Percentiles rank a stretch among this genome's conserved stretches.
phyloP scores from a whole-genome alignment of 495 filamentous ascomycete genomes.

The Cenococcum geophilum region DNA sequence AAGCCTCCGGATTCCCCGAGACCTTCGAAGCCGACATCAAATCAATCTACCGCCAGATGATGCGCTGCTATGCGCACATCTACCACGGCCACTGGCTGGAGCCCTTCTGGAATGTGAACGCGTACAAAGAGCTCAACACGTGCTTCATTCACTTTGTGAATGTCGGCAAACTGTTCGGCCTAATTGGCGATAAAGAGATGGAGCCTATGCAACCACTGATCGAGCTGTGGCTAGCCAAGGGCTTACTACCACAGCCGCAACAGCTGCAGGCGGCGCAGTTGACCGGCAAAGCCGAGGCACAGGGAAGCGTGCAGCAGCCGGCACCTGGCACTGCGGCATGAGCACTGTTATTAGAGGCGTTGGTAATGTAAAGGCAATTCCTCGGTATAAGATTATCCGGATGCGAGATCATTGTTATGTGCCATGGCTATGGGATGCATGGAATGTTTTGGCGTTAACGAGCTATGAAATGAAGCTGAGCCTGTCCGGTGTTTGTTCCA shows the following conservation, averaged over 20 bases:
- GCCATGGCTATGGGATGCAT: not conserved
- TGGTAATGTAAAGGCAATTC: not conserved
- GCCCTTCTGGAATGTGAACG: conserved; percentile 83
- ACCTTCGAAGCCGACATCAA: conserved; percentile 79
- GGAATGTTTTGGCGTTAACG: not conserved
- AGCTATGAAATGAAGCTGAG: not conserved
- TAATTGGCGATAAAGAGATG: conserved; percentile 75
- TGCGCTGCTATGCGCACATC: conserved; percentile 89
- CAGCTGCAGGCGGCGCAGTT: not conserved
- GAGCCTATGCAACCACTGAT: conserved; percentile 92
- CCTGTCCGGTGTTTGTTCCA: too few species aligned
- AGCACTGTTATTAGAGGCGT: not conserved
- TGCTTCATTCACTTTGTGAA: conserved; percentile 91
- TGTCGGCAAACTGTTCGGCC: conserved; percentile 74
- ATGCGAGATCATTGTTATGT: not conserved
- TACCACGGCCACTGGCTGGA: conserved; percentile 72
- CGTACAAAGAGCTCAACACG: conserved; percentile 84
- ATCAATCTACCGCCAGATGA: conserved; percentile 93
- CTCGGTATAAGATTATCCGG: not conserved
- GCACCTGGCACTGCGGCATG: conserved; percentile 1
- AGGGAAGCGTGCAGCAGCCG: conserved; percentile 9
- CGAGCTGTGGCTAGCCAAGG: conserved; percentile 80
- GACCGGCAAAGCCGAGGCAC: conserved; percentile 3
- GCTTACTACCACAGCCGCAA: conserved; percentile 66
- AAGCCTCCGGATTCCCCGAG: conserved; percentile 79